Evolutionary conservation across 352 stramenopile genomes (phyloP), one percentile per base, ranked within the genome.

Genomic region (Phytophthora fragariae): DNA sequence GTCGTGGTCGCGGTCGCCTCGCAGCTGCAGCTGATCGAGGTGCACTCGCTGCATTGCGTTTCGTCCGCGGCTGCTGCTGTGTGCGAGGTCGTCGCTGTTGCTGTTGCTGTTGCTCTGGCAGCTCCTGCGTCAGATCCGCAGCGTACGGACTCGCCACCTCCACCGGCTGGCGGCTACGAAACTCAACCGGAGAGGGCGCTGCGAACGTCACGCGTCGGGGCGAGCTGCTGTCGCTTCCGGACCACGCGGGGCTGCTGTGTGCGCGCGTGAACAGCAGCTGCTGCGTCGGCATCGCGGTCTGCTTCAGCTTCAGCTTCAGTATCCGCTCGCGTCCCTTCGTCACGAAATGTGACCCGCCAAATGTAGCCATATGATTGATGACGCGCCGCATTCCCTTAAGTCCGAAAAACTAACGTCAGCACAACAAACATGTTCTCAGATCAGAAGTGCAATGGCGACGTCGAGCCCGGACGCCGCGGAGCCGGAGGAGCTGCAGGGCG

Each of bases 401-500:
- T 41, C 35, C 35, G 35, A 41, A 27, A 27, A 1, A 27, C 24
- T 27, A 27, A 27, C 24, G 24, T 27, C 24, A 27, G 24, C 35
- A 8, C 35, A 8, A 41, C 11, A 41, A 41, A 41, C 8, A 5
- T 41, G 35, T 41, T 41, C 35, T 54, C 21, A 57, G 12, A 27
- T 27, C 24, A 27, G 24, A 27, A 27, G 24, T 27, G 24, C 2
- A 47, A 77, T 77, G 72, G 53, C 58, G 24, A 50, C 59, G 70
- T 62, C 39, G 24, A 29, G 27, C 35, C 3, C 47, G 19, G 59
- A 62, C 17, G 37, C 49, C 0, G 46, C 24, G 52, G 74, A 81
- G 53, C 83, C 82, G 1, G 79, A 84, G 29, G 85, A 92, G 76
- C 84, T 94, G 14, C 80, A 74, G 5, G 73, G 70, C 31, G 87